Percentiles rank a stretch among this genome's conserved stretches.
Evolutionary conservation across 306 rosid genomes (phyloP).

Genomic region (Medicago arabica): DNA sequence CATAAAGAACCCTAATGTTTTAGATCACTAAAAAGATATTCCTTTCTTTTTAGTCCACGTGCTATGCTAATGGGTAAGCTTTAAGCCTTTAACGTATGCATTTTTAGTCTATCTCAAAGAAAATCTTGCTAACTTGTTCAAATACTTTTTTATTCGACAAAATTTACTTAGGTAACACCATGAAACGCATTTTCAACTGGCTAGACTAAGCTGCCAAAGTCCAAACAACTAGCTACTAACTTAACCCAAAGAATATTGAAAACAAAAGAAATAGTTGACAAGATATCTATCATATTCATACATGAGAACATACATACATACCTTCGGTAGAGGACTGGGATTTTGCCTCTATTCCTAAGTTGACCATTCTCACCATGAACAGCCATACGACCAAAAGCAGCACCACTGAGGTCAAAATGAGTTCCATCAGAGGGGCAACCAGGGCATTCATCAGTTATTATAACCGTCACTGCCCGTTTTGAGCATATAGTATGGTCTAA

Average conservation of each 20-base stretch:
- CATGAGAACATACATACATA: no score
- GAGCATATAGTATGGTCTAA: slow-evolving; percentile 71
- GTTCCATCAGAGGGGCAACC: slow-evolving; percentile 69
- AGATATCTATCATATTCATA: no score
- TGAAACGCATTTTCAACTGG: no score
- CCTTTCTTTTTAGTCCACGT: not conserved
- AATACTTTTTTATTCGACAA: no score
- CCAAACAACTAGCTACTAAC: no score
- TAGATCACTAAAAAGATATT: not conserved
- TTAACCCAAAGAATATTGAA: no score
- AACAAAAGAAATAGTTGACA: no score
- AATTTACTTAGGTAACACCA: no score
- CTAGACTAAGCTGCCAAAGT: no score
- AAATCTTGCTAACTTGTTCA: no score
- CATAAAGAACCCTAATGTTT: not conserved
- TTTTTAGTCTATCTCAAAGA: no score
- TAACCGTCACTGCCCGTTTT: slow-evolving; percentile 80
- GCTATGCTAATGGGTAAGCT: not conserved
- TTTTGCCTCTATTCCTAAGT: slow-evolving; percentile 77
- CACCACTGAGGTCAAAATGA: slow-evolving; percentile 94
- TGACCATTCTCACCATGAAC: slow-evolving; percentile 62
- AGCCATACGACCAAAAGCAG: slow-evolving; percentile 91
- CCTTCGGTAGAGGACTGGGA: slow-evolving; percentile 74
- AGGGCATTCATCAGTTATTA: slow-evolving; percentile 88
- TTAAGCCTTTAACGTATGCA: not conserved